Conservation (phyloP, 805 yeast genomes). For the Wickerhamiella lipophila region DNA sequence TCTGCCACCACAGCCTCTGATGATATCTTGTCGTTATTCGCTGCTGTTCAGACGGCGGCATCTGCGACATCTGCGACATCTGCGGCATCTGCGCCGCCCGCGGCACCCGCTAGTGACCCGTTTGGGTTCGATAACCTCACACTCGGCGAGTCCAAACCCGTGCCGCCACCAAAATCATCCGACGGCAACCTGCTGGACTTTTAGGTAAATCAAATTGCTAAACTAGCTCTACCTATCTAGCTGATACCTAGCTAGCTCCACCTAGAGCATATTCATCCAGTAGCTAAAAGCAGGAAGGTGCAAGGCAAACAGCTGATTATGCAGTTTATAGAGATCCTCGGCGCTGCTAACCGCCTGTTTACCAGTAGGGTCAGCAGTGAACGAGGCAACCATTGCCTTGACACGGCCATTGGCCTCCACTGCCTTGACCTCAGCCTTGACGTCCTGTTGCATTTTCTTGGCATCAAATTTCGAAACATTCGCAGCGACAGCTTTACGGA, state of each 20-base stretch:
- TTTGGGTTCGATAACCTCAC: conserved; percentile 13
- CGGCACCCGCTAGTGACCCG: no score
- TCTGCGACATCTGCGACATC: conserved; percentile 10
- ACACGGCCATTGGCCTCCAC: neutral
- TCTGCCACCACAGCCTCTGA: conserved; percentile 24
- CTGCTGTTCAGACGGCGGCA: conserved; percentile 16
- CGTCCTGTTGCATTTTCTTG: neutral
- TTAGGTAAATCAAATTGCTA: no score
- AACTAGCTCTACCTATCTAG: no score
- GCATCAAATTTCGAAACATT: neutral
- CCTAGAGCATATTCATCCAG: neutral
- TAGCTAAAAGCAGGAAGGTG: conserved; percentile 6
- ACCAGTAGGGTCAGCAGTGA: conserved; percentile 3
- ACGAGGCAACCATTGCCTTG: neutral
- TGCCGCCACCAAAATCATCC: conserved; percentile 1
- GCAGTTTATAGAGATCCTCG: conserved; percentile 4
- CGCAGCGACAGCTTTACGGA: neutral
- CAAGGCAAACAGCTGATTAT: conserved; percentile 1
- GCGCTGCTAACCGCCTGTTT: neutral
- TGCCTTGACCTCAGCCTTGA: neutral
- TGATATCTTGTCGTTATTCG: conserved; percentile 40
- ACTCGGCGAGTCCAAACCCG: neutral
- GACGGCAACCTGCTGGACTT: conserved; percentile 6
- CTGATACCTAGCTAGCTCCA: no score
- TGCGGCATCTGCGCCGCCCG: conserved; percentile 9